phyloP scores from a whole-genome alignment of 768 basidiomycete species.

The Pleurotus tuoliensis region DNA sequence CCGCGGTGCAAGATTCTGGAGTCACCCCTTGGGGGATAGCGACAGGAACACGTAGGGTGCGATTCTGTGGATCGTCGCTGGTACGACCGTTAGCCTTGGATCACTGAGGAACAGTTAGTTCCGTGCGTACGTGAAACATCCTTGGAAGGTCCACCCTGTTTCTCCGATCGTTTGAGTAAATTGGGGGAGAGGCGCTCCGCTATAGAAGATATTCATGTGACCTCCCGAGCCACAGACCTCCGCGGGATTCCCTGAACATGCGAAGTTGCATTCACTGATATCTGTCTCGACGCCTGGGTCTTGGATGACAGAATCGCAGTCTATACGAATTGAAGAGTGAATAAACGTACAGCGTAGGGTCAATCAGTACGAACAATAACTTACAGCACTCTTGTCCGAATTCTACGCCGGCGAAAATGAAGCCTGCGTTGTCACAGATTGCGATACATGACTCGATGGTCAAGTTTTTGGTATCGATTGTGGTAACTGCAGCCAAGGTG shows the following conservation, averaged over 20 bases:
- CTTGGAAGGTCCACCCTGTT: conserved; percentile 51
- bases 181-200: conserved; percentile 43
- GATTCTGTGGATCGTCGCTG: conserved; percentile 30
- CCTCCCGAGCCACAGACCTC: conserved; percentile 54
- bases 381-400: conserved; percentile 51
- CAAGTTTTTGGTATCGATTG: conserved; percentile 42
- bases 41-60: conserved; percentile 30
- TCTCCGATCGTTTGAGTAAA: conserved; percentile 45
- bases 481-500: conserved; percentile 44
- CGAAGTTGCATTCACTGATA: conserved; percentile 43
- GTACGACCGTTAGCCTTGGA: no score
- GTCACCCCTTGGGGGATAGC: conserved; percentile 43
- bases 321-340: no score
- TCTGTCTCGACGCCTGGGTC: conserved; percentile 42
- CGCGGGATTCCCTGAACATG: conserved; percentile 49
- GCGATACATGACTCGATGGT: conserved; percentile 42
- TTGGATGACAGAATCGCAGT: not conserved
- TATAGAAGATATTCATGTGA: conserved; percentile 52
- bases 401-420: conserved; percentile 61
- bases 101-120: not conserved
- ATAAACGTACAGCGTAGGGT: no score
- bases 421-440: conserved; percentile 32
- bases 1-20: conserved; percentile 44
- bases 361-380: conserved; percentile 9
- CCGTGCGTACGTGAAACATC: conserved; percentile 55